phyloP scores from a whole-genome alignment of 2,329 filamentous ascomycete genomes.

The Clonostachys chloroleuca region DNA sequence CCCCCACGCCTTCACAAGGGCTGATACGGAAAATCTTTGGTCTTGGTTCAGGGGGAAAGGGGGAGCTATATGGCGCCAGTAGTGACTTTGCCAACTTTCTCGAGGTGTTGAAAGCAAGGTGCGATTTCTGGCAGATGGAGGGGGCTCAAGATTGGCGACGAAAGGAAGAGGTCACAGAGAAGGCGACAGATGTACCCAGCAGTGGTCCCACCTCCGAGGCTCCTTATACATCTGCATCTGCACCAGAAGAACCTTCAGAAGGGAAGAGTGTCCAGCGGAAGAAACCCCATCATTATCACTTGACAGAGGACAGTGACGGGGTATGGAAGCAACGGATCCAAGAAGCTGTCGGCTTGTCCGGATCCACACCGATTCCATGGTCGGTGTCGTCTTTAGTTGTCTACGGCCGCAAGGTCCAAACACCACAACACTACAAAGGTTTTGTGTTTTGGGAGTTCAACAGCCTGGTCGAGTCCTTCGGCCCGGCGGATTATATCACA shows the following conservation, averaged over 20 bases:
- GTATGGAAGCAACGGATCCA: constrained; percentile 16
- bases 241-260: neutral
- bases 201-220: neutral
- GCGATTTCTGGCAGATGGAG: constrained; percentile 83
- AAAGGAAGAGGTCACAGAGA: constrained; percentile 29
- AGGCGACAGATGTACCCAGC: neutral
- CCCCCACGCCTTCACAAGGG: constrained; percentile 47
- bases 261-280: constrained; percentile 10
- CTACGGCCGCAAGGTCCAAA: constrained; percentile 59
- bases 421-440: constrained; percentile 54
- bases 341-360: constrained; percentile 13
- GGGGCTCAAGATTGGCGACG: constrained; percentile 68
- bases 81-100: constrained; percentile 75
- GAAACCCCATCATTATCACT: constrained; percentile 21
- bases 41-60: constrained; percentile 22
- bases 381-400: constrained; percentile 36
- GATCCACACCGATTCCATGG: constrained; percentile 27
- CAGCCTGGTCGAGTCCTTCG: constrained; percentile 64
- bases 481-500: constrained; percentile 79
- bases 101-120: constrained; percentile 70
- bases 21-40: constrained; percentile 45
- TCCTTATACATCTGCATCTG: no score
- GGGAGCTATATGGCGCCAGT: constrained; percentile 52
- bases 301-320: constrained; percentile 16
- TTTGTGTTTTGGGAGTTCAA: constrained; percentile 63